Percentiles rank a stretch among this genome's conserved stretches.
Conservation (phyloP, 208 protist species). For the Porcisia hertigi region DNA sequence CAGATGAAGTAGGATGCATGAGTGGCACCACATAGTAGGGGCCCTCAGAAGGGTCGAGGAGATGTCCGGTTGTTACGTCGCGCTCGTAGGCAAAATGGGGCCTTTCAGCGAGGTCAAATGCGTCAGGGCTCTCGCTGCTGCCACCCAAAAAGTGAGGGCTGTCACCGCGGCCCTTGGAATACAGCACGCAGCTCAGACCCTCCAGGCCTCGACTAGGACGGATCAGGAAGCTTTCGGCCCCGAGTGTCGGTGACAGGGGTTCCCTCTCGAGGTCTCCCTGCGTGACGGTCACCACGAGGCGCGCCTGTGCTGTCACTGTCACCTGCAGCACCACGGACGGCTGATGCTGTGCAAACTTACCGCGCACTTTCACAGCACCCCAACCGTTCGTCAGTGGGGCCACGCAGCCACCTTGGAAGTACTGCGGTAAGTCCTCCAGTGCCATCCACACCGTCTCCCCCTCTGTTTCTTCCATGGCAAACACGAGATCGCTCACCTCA, state of each 20-base stretch:
- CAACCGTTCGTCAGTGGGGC: slow-evolving; percentile 27
- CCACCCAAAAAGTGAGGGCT: slow-evolving; percentile 1
- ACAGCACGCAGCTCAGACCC: slow-evolving; percentile 13
- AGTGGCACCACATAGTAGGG: slow-evolving; percentile 53
- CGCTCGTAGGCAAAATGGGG: slow-evolving; percentile 42
- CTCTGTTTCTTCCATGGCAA: slow-evolving; percentile 15
- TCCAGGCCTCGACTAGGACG: neutral
- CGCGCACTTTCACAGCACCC: slow-evolving; percentile 37
- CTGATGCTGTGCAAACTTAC: slow-evolving; percentile 33
- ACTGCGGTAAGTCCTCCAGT: slow-evolving; percentile 47
- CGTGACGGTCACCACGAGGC: slow-evolving; percentile 41
- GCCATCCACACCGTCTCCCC: slow-evolving; percentile 61
- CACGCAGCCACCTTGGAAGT: slow-evolving; percentile 61
- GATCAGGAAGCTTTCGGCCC: neutral
- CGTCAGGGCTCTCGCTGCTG: slow-evolving; percentile 19
- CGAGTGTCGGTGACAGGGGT: neutral
- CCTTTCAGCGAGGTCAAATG: slow-evolving; percentile 21
- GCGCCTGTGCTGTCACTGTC: slow-evolving; percentile 30
- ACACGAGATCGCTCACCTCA: slow-evolving; percentile 31
- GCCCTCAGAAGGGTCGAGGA: slow-evolving; percentile 38
- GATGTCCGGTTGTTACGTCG: slow-evolving; percentile 33
- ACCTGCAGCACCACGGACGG: slow-evolving; percentile 55
- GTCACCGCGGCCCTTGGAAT: slow-evolving; percentile 3
- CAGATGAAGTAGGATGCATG: slow-evolving; percentile 6
- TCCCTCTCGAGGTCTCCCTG: slow-evolving; percentile 28